Percentiles rank a stretch among this genome's conserved stretches.
Conservation (phyloP, 2,329 filamentous ascomycete species). For the Cladosporium sp. region DNA sequence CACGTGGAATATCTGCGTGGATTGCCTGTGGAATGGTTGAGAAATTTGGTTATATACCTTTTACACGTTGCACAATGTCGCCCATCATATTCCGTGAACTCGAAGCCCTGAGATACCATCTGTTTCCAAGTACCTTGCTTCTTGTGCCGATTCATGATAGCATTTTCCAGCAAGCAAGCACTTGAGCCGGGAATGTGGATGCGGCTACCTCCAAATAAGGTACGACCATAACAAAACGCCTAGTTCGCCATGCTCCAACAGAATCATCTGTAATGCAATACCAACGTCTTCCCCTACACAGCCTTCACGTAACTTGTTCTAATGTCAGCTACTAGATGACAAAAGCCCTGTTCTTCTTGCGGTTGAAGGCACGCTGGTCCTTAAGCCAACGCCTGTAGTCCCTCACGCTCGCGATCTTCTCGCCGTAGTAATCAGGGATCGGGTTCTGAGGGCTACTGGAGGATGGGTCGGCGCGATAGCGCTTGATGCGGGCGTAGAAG, state of each 20-base stretch:
- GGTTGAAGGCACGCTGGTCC: conserved; percentile 92
- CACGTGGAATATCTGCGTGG: too few species aligned
- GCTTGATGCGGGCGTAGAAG: conserved; percentile 89
- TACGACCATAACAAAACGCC: conserved; percentile 2
- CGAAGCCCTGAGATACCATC: not conserved
- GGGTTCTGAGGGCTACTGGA: conserved; percentile 88
- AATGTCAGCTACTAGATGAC: not conserved
- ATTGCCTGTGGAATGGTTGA: not conserved
- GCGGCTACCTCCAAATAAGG: not conserved
- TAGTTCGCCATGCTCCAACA: conserved; percentile 11
- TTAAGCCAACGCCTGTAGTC: conserved; percentile 95
- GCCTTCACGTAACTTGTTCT: not conserved
- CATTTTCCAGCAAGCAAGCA: not conserved
- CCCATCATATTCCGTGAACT: not conserved
- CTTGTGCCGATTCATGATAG: not conserved
- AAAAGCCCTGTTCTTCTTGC: conserved; percentile 62
- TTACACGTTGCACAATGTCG: not conserved
- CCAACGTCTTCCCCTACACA: not conserved
- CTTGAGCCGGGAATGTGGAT: not conserved
- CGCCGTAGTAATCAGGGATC: conserved; percentile 95
- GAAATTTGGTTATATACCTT: not conserved
- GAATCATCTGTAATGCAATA: conserved; percentile 1
- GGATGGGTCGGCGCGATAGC: conserved; percentile 84
- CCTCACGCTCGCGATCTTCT: conserved; percentile 91
- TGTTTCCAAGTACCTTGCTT: not conserved